These are phyloP conservation scores for Begonia masoniana DNA, from an alignment of 306 rosid genomes.

Conservation along the genomic window DNA sequence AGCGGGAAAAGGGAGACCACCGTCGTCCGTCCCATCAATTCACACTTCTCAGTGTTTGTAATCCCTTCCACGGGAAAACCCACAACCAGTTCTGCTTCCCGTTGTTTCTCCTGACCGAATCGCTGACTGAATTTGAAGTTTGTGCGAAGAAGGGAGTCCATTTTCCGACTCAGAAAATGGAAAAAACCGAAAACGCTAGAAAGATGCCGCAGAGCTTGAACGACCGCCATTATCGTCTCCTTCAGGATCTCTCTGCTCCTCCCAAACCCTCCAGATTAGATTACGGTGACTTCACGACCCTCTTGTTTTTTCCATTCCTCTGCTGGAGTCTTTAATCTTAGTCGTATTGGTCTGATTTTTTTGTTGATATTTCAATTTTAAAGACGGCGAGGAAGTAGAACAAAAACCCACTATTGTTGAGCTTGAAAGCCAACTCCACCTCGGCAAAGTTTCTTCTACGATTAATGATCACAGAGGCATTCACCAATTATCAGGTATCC, in stretches of 20 bases:
- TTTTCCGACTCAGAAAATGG: slow-evolving; percentile 24
- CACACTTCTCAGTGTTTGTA: too few relatives aligned
- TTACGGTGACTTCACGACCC: slow-evolving; percentile 4
- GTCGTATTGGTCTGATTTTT: background rate
- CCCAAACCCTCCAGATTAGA: slow-evolving; percentile 24
- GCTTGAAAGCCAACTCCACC: slow-evolving; percentile 10
- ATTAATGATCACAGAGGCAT: background rate
- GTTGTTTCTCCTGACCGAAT: too few relatives aligned
- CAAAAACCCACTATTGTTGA: slow-evolving; percentile 10
- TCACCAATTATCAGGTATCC: slow-evolving; percentile 32
- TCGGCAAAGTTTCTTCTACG: slow-evolving; percentile 1
- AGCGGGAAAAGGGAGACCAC: too few relatives aligned
- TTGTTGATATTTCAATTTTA: background rate
- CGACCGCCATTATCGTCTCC: slow-evolving; percentile 75
- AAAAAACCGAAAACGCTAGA: slow-evolving; percentile 19
- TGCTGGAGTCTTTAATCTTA: too few relatives aligned
- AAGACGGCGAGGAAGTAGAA: slow-evolving; percentile 10
- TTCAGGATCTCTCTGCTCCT: slow-evolving; percentile 66
- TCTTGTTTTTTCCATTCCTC: slow-evolving; percentile 5
- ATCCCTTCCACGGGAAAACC: too few relatives aligned
- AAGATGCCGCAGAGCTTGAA: slow-evolving; percentile 60
- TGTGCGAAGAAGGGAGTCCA: background rate
- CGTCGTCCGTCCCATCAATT: too few relatives aligned
- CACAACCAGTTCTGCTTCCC: too few relatives aligned
- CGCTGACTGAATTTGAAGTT: background rate